Percentiles rank a stretch among this genome's conserved stretches.
phyloP scores from a whole-genome alignment of 331 rosid species.

The Phaseolus coccineus region DNA sequence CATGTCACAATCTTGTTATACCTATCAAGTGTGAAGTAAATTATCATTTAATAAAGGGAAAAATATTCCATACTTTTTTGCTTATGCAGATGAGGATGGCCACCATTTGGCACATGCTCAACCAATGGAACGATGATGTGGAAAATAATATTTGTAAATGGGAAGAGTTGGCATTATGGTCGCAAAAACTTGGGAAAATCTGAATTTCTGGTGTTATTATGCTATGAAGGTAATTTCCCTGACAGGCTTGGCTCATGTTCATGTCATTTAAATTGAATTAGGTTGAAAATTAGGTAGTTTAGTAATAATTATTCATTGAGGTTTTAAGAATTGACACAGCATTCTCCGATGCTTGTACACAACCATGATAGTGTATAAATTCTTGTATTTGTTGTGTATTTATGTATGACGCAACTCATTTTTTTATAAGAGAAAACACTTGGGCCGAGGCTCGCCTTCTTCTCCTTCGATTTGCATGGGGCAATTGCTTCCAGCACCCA shows the following conservation, averaged over 20 bases:
- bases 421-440: too few species aligned
- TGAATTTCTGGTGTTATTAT: constrained; percentile 47
- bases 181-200: constrained; percentile 24
- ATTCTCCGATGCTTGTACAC: constrained; percentile 52
- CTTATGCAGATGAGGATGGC: constrained; percentile 65
- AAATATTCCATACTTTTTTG: constrained; percentile 7
- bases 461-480: too few species aligned
- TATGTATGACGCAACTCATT: too few species aligned
- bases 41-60: not conserved
- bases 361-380: constrained; percentile 48
- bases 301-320: constrained; percentile 52
- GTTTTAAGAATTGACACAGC: constrained; percentile 57
- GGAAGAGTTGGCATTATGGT: constrained; percentile 11
- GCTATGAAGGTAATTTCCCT: constrained; percentile 38
- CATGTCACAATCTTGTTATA: not conserved
- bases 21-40: constrained; percentile 17
- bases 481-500: too few species aligned
- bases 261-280: constrained; percentile 35
- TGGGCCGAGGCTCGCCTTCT: too few species aligned
- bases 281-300: constrained; percentile 52
- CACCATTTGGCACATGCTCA: constrained; percentile 62
- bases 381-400: constrained; percentile 35
- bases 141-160: constrained; percentile 32
- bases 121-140: constrained; percentile 60
- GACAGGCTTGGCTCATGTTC: constrained; percentile 50